These are phyloP conservation scores for Phytophthora sansomeana DNA, from an alignment of 352 stramenopile genomes.

Conservation along the genomic window DNA sequence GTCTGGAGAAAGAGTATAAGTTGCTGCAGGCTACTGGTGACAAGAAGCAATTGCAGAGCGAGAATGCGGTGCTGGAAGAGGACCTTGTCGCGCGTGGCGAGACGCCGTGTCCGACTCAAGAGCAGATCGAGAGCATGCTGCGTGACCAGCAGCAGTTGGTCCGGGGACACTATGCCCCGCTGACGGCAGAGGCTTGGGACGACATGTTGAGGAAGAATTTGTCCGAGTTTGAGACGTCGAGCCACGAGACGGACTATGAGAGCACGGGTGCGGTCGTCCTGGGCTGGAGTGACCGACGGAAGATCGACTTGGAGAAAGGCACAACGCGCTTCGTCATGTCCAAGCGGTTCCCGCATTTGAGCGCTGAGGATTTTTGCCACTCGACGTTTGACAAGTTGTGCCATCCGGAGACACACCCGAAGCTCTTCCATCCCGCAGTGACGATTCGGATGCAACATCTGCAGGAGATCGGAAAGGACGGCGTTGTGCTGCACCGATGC, in stretches of 20 bases:
- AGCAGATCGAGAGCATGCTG: slow-evolving; percentile 39
- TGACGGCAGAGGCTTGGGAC: slow-evolving; percentile 27
- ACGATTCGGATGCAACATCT: slow-evolving; percentile 40
- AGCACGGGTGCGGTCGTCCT: slow-evolving; percentile 43
- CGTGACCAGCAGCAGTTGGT: slow-evolving; percentile 41
- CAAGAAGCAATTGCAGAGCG: slow-evolving; percentile 33
- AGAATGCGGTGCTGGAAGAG: slow-evolving; percentile 33
- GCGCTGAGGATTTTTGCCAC: slow-evolving; percentile 29
- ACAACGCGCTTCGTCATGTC: slow-evolving; percentile 38
- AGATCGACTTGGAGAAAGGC: slow-evolving; percentile 26
- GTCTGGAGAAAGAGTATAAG: slow-evolving; percentile 40
- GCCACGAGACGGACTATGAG: slow-evolving; percentile 33
- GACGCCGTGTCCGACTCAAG: slow-evolving; percentile 9
- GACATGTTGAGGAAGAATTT: slow-evolving; percentile 36
- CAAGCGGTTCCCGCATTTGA: slow-evolving; percentile 38
- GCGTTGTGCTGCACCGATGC: slow-evolving; percentile 44
- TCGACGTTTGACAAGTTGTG: slow-evolving; percentile 41
- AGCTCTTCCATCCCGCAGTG: slow-evolving; percentile 41
- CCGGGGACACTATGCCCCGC: slow-evolving; percentile 30
- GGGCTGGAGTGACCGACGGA: slow-evolving; percentile 42
- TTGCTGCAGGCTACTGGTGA: slow-evolving; percentile 33
- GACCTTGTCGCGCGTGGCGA: slow-evolving; percentile 15
- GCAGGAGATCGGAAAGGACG: slow-evolving; percentile 46
- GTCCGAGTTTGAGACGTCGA: slow-evolving; percentile 33
- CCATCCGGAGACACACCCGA: slow-evolving; percentile 31